Percentiles rank a stretch among this genome's conserved stretches.
phyloP scores from a whole-genome alignment of 2,329 filamentous ascomycete genomes.

The Trichoderma sp. region DNA sequence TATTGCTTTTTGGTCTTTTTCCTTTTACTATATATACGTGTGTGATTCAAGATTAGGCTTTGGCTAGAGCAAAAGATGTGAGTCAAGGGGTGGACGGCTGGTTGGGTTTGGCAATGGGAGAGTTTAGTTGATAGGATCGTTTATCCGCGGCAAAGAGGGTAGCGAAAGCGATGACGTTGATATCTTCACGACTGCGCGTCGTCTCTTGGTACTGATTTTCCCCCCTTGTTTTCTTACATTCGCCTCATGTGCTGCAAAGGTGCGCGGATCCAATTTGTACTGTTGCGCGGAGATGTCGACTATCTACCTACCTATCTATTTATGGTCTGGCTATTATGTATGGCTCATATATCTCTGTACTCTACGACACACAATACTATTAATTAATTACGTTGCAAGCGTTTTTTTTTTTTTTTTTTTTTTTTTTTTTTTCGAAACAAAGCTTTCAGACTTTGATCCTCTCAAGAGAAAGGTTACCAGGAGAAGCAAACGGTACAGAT shows the following conservation, averaged over 20 bases:
- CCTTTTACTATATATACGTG: background rate
- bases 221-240: background rate
- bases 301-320: background rate
- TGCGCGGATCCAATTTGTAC: background rate
- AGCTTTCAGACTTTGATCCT: background rate
- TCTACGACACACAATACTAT: background rate
- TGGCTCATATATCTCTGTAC: background rate
- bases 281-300: background rate
- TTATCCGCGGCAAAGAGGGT: background rate
- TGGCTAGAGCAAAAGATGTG: conserved; percentile 23
- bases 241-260: background rate
- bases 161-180: conserved; percentile 10
- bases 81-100: background rate
- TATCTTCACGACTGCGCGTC: background rate
- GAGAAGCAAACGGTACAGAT: background rate
- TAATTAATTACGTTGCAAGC: background rate
- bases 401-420: too few species aligned
- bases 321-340: background rate
- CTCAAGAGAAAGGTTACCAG: background rate
- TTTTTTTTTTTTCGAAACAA: background rate
- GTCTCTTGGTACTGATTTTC: background rate
- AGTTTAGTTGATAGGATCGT: background rate
- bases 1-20: conserved; percentile 8
- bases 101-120: conserved; percentile 9
- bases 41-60: conserved; percentile 21